phyloP scores from a whole-genome alignment of 2,329 filamentous ascomycete species.

The Cordyceps tenuipes region DNA sequence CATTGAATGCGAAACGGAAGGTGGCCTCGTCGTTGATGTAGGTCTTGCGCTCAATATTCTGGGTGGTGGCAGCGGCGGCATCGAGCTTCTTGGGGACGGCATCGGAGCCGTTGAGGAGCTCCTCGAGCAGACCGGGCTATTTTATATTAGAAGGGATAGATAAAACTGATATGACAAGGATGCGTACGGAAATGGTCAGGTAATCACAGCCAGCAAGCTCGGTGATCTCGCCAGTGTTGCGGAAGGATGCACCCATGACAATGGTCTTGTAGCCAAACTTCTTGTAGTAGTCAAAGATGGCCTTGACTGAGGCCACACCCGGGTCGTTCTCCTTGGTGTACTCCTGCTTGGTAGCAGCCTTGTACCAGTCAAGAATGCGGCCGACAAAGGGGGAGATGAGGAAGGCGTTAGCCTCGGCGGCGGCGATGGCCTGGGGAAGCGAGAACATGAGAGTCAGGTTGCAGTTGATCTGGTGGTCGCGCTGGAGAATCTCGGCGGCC shows the following conservation, averaged over 20 bases:
- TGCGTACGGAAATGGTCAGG: constrained; percentile 85
- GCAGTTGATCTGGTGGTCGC: constrained; percentile 92
- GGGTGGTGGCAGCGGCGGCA: constrained; percentile 51
- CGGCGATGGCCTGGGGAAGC: constrained; percentile 84
- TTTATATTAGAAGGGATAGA: neutral
- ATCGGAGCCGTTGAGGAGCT: constrained; percentile 77
- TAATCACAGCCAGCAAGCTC: constrained; percentile 98
- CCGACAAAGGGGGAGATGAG: constrained; percentile 99
- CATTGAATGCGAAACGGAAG: constrained; percentile 99
- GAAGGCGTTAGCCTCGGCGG: constrained; percentile 90
- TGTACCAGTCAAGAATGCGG: constrained; percentile 99
- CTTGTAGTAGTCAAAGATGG: constrained; percentile 99
- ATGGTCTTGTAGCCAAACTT: constrained; percentile 99
- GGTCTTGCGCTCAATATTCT: constrained; percentile 77
- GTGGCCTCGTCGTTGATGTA: constrained; percentile 83
- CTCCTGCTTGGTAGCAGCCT: constrained; percentile 89
- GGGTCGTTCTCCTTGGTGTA: constrained; percentile 87
- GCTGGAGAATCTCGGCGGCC: constrained; percentile 93
- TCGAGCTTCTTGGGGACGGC: constrained; percentile 90
- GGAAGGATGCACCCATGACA: constrained; percentile 99
- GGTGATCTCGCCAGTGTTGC: constrained; percentile 91
- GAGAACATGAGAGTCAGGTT: constrained; percentile 99
- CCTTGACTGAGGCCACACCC: constrained; percentile 86
- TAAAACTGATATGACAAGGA: constrained; percentile 11
- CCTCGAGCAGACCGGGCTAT: constrained; percentile 85